Percentiles rank a stretch among this genome's conserved stretches.
Conservation (phyloP, 2,329 filamentous ascomycete genomes). For the Paecilomyces niveus region DNA sequence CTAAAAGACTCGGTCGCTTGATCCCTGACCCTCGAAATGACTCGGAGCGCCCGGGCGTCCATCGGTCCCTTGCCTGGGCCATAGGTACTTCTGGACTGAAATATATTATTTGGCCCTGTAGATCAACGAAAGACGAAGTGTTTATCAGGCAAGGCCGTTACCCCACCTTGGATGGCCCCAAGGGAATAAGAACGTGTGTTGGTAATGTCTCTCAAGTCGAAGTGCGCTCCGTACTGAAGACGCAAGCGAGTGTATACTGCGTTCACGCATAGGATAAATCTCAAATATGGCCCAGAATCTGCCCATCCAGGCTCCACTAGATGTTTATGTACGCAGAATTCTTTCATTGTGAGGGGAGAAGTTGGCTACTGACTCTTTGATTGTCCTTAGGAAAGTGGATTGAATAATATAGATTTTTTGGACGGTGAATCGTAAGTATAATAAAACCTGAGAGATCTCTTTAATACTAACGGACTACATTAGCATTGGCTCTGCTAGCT, state of each 20-base stretch:
- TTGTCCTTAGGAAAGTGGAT: not conserved
- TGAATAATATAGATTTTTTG: not conserved
- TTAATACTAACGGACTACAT: not conserved
- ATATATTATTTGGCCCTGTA: no score
- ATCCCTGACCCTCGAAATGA: no score
- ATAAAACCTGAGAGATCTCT: not conserved
- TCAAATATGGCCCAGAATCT: slow-evolving; percentile 2
- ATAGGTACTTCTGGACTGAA: no score
- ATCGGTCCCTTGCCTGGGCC: no score
- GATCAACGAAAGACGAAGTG: no score
- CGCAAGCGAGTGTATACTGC: not conserved
- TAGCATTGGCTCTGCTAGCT: slow-evolving; percentile 5
- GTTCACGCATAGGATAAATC: not conserved
- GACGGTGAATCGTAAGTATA: not conserved
- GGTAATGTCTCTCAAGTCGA: not conserved
- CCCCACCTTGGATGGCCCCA: no score
- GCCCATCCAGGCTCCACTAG: slow-evolving; percentile 2
- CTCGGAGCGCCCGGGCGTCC: no score
- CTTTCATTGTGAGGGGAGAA: not conserved
- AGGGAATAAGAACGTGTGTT: not conserved
- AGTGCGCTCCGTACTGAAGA: not conserved
- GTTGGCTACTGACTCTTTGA: not conserved
- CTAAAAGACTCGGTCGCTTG: no score
- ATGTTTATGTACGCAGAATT: slow-evolving; percentile 4
- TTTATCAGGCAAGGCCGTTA: no score